phyloP scores from a whole-genome alignment of 2,329 filamentous ascomycete genomes.

The Knufia petricola region DNA sequence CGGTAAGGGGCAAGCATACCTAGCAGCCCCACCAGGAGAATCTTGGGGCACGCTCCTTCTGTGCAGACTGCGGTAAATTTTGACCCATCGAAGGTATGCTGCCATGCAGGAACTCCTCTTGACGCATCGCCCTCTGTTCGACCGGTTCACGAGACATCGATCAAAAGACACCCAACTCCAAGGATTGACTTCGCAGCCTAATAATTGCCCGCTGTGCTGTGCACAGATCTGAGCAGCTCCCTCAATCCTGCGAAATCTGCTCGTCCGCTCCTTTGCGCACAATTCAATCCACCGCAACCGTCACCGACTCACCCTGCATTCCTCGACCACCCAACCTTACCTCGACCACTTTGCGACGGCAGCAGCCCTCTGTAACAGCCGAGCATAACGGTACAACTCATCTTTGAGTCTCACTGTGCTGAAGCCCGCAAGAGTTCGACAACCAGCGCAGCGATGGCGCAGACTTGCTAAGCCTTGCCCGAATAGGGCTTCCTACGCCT shows the following conservation, averaged over 20 bases:
- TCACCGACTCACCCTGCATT: neutral
- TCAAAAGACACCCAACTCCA: neutral
- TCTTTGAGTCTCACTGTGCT: too few species aligned
- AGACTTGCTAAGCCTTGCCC: neutral
- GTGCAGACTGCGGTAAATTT: neutral
- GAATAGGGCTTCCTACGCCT: neutral
- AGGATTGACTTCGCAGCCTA: neutral
- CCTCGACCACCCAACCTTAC: neutral
- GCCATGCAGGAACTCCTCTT: conserved; percentile 6
- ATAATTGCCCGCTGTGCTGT: conserved; percentile 6
- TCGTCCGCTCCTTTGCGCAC: conserved; percentile 9
- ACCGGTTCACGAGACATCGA: neutral
- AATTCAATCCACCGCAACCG: neutral
- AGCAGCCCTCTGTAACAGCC: too few species aligned
- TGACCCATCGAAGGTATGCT: neutral
- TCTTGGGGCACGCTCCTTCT: neutral
- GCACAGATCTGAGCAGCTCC: neutral
- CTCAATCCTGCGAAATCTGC: conserved; percentile 1
- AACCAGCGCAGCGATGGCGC: neutral
- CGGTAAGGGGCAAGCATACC: neutral
- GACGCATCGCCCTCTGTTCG: neutral
- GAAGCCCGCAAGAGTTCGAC: neutral
- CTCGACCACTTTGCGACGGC: neutral
- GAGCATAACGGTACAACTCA: too few species aligned
- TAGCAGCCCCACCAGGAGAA: neutral